These are phyloP conservation scores for Hibiscus syriacus DNA, from an alignment of 345 rosid genomes.

Conservation along the genomic window DNA sequence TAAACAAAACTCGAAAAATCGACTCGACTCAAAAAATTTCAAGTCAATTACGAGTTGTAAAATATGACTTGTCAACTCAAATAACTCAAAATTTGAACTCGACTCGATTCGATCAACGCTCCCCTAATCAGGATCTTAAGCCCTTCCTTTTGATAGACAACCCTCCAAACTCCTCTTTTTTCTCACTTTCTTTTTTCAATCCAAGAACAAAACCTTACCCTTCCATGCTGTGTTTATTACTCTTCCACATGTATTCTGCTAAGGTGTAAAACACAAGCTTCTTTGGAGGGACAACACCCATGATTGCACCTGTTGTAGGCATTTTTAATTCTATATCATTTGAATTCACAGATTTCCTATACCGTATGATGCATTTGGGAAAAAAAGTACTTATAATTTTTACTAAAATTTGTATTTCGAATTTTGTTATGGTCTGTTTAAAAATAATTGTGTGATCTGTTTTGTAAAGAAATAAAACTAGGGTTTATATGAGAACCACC, in stretches of 20 bases:
- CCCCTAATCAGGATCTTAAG: conserved; percentile 26
- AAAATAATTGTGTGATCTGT: no score
- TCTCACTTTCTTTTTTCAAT: neutral
- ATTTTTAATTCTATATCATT: no score
- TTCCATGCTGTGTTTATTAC: neutral
- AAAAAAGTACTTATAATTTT: no score
- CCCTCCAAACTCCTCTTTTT: conserved; percentile 21
- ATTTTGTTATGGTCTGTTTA: no score
- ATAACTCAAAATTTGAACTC: no score
- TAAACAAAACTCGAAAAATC: no score
- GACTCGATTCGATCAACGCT: no score
- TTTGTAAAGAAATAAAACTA: neutral
- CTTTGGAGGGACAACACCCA: conserved; percentile 31
- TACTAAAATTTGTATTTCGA: no score
- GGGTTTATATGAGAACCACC: conserved; percentile 5
- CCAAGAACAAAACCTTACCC: conserved; percentile 13
- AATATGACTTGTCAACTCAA: no score
- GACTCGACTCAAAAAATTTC: no score
- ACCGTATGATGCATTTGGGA: neutral
- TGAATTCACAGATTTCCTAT: conserved; percentile 20
- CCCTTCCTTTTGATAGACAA: conserved; percentile 33
- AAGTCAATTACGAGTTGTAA: no score
- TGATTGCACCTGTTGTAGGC: conserved; percentile 34
- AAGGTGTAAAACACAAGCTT: conserved; percentile 46
- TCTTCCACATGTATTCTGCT: no score